Percentiles rank a stretch among this genome's conserved stretches.
phyloP scores from a whole-genome alignment of 305 asterid genomes.

The Fraxinus sp. region DNA sequence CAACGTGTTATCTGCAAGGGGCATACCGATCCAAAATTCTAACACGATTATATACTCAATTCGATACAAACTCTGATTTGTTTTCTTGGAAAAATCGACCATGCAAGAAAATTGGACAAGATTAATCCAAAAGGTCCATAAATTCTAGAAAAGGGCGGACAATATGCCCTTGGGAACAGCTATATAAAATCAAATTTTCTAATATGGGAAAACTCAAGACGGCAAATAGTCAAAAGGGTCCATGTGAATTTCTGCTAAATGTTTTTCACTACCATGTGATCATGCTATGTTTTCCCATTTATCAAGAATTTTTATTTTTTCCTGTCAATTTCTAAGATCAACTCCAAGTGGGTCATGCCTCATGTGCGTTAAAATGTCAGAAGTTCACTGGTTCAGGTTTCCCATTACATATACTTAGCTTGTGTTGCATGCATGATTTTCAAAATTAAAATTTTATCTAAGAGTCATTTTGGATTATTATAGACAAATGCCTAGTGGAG shows the following conservation, averaged over 20 bases:
- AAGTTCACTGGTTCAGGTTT: not conserved
- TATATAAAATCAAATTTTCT: not conserved
- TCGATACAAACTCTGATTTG: not conserved
- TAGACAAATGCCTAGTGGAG: not conserved
- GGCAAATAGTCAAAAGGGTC: not conserved
- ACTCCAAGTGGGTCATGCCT: not conserved
- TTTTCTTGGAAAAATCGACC: not conserved
- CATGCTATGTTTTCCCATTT: not conserved
- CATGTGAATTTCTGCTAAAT: not conserved
- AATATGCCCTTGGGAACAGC: not conserved
- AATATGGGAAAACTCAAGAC: not conserved
- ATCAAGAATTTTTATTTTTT: not conserved
- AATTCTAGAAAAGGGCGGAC: not conserved
- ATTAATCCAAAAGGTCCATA: not conserved
- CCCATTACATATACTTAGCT: not conserved
- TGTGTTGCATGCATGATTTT: not conserved
- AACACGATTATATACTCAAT: not conserved
- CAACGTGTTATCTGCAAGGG: not conserved
- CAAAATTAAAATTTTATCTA: not conserved
- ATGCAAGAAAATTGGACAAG: not conserved
- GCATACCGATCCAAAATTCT: not conserved
- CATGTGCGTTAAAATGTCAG: not conserved
- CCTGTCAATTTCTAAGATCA: not conserved
- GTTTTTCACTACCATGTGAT: not conserved
- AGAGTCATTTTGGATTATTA: not conserved